Conservation (phyloP, 2,329 filamentous ascomycete species). For the Trichoderma asperellum region DNA sequence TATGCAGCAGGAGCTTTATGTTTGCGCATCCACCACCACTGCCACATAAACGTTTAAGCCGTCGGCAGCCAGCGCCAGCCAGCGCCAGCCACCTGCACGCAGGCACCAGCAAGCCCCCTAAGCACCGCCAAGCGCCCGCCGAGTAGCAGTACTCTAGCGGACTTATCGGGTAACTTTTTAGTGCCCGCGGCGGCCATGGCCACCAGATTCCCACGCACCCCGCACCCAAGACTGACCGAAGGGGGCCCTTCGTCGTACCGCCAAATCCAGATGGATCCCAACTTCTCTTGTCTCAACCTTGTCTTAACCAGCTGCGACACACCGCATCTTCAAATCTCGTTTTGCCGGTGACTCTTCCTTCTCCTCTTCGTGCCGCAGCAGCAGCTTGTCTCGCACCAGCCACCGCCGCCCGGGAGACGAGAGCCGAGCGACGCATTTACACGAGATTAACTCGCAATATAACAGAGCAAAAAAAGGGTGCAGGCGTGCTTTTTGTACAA, state of each 20-base stretch:
- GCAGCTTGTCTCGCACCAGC: background rate
- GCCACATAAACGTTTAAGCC: background rate
- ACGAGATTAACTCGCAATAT: conserved; percentile 10
- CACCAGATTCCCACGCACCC: conserved; percentile 19
- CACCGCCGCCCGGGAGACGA: conserved; percentile 14
- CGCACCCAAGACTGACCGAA: conserved; percentile 17
- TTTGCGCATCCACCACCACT: background rate
- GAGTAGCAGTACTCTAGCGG: conserved; percentile 4
- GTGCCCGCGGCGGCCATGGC: conserved; percentile 21
- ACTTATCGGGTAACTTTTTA: conserved; percentile 15
- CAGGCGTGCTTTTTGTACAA: background rate
- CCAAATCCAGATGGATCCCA: conserved; percentile 27
- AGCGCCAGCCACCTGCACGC: background rate
- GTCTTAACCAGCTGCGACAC: conserved; percentile 18
- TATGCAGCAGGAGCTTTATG: background rate
- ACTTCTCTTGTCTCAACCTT: conserved; percentile 14
- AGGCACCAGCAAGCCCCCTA: background rate
- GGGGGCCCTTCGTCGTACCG: conserved; percentile 13
- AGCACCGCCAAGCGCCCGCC: background rate
- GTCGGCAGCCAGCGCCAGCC: background rate
- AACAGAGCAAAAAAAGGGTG: conserved; percentile 11
- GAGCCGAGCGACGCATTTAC: conserved; percentile 6
- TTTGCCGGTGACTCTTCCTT: background rate
- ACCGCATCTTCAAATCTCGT: conserved; percentile 28
- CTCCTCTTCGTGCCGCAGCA: background rate